Base-by-base conservation (phyloP, 345 rosid species). In the Mangifera indica region DNA sequence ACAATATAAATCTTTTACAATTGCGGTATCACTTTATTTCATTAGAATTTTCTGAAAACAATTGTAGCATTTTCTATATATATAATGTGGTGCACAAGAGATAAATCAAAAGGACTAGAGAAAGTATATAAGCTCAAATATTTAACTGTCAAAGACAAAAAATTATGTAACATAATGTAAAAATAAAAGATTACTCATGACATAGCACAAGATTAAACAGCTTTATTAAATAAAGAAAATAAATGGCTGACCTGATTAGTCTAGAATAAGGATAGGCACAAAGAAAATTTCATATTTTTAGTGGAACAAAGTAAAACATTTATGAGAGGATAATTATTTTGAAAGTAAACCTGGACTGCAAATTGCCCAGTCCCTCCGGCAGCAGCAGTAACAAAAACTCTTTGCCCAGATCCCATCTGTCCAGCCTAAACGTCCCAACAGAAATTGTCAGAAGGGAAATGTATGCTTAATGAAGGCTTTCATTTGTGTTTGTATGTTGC, bases 361-460 rank as follows among this genome's bases (percentile, higher is more conserved):
- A 94, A 94, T 79, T 94, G 98, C 32, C 98, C 98, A 4, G 98
- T 94, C 49, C 98, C 98, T 79, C 98, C 97, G 7, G 97, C 97
- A 76, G 97, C 98, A 71, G 98, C 98, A 76, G 98, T 94, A 70
- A 94, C 97, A 72, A 94, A 93, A 60, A 94, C 95, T 29, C 74
- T 75, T 83, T 90, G 80, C 61, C 91, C 91, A 52, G 97, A 89
- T 80, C 78, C 86, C 91, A 90, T 91, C 81, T 86, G 95, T 62
- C 93, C 94, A 69, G 87, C 89, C 98, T 94, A 76, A 59, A 66
- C 70, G 34, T 74, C 75, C 70, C 76, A 72, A 15, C 61, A 20
- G n/a, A 61, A 17, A 26, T 20, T 32, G 52, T 77, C 65, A 74
- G 69, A 75, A 37, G 62, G 59, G 48, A 42, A 60, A 62, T 14